Evolutionary conservation across 2,329 filamentous ascomycete genomes (phyloP).

Genomic region (Aureobasidium sp.): DNA sequence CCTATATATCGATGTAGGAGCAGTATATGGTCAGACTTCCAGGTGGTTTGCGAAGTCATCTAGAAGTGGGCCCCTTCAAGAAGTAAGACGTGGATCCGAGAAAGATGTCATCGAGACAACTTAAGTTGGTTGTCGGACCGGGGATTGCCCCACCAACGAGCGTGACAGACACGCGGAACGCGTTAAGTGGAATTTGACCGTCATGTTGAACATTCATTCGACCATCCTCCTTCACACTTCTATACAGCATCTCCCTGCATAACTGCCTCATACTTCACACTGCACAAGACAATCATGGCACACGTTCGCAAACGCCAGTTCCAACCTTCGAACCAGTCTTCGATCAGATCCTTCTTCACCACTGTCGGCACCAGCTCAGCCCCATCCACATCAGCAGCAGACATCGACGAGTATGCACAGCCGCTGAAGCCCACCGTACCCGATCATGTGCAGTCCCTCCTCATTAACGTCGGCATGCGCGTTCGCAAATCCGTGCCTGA

Average conservation of each 20-base stretch:
- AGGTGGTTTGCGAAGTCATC: not conserved
- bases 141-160: not conserved
- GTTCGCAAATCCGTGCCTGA: constrained; percentile 88
- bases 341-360: constrained; percentile 36
- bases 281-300: constrained; percentile 11
- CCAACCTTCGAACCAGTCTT: constrained; percentile 35
- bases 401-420: constrained; percentile 16
- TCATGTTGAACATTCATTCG: not conserved
- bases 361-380: constrained; percentile 14
- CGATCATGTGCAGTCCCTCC: constrained; percentile 62
- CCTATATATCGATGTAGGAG: not conserved
- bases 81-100: not conserved
- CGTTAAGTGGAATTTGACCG: not conserved
- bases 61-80: not conserved
- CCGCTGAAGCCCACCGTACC: constrained; percentile 46
- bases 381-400: not conserved
- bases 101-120: not conserved
- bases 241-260: not conserved
- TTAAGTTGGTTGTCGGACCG: not conserved
- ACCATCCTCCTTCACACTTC: not conserved
- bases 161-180: not conserved
- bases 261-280: not conserved
- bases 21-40: not conserved
- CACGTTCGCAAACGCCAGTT: constrained; percentile 34
- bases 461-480: constrained; percentile 91